Evolutionary conservation across 192 early-diverging fungal genomes (phyloP).

Genomic region (Rhizophagus sp.): DNA sequence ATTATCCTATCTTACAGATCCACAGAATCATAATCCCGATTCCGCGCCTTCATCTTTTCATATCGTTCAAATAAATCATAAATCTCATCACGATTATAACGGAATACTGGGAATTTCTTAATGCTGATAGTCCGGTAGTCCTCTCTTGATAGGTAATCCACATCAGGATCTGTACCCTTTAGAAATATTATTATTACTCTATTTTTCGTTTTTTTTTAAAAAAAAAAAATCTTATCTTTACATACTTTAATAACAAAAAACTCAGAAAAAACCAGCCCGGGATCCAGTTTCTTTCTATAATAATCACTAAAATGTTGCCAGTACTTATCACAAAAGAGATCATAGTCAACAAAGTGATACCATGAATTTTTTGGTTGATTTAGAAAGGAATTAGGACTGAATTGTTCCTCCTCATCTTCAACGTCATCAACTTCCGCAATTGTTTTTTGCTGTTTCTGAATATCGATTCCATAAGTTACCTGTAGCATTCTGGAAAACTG

Average conservation of each 20-base stretch:
- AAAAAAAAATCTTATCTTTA: too few relatives aligned
- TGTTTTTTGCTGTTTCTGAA: background rate
- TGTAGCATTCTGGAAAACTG: conserved; percentile 10
- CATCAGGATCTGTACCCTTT: conserved; percentile 12
- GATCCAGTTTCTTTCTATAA: background rate
- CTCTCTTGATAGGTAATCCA: conserved; percentile 12
- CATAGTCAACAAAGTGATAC: conserved; percentile 16
- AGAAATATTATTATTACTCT: background rate
- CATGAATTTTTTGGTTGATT: background rate
- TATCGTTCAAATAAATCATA: conserved; percentile 28
- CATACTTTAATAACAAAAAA: conserved; percentile 25
- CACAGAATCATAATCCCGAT: conserved; percentile 15
- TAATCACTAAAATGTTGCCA: background rate
- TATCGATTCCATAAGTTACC: conserved; percentile 19
- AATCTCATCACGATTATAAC: conserved; percentile 19
- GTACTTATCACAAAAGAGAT: background rate
- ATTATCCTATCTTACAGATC: conserved; percentile 12
- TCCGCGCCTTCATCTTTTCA: conserved; percentile 7
- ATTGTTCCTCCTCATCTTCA: background rate
- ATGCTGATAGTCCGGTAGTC: conserved; percentile 11
- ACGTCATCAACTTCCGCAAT: background rate
- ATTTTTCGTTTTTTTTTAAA: too few relatives aligned
- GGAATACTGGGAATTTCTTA: conserved; percentile 21
- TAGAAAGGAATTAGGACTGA: background rate
- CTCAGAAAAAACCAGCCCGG: conserved; percentile 8